Evolutionary conservation across 768 basidiomycete species (phyloP).

Genomic region (Auriscalpium orientale): DNA sequence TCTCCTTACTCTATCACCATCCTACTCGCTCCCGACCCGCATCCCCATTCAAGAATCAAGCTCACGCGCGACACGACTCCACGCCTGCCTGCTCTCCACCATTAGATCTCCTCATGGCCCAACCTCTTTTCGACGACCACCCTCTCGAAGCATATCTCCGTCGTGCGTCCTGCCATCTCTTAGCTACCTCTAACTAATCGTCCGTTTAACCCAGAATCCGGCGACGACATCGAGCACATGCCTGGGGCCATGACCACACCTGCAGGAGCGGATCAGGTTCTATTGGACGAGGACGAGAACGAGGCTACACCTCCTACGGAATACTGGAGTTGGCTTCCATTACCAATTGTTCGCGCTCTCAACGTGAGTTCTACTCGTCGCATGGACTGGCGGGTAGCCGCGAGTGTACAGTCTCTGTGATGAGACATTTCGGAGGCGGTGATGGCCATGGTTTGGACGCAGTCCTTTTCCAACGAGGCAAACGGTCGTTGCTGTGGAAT

Average conservation of each 20-base stretch:
- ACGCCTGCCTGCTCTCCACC: not conserved
- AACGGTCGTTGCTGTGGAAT: too few species aligned
- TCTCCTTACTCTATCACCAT: not conserved
- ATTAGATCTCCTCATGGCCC: constrained; percentile 6
- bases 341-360: not conserved
- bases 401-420: too few species aligned
- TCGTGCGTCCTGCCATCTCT: constrained; percentile 6
- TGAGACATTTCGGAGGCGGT: too few species aligned
- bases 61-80: not conserved
- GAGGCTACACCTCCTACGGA: not conserved
- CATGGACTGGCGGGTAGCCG: too few species aligned
- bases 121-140: constrained; percentile 14
- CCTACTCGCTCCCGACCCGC: not conserved
- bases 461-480: too few species aligned
- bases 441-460: too few species aligned
- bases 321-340: constrained; percentile 9
- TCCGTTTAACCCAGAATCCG: constrained; percentile 8
- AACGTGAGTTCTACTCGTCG: not conserved
- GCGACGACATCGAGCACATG: constrained; percentile 12
- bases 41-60: not conserved
- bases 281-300: not conserved
- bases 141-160: constrained; percentile 13
- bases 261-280: not conserved
- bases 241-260: constrained; percentile 12
- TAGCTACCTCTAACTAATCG: not conserved